These are phyloP conservation scores for Colletotrichum sp. DNA, from an alignment of 2,329 filamentous ascomycete species.

Conservation along the genomic window DNA sequence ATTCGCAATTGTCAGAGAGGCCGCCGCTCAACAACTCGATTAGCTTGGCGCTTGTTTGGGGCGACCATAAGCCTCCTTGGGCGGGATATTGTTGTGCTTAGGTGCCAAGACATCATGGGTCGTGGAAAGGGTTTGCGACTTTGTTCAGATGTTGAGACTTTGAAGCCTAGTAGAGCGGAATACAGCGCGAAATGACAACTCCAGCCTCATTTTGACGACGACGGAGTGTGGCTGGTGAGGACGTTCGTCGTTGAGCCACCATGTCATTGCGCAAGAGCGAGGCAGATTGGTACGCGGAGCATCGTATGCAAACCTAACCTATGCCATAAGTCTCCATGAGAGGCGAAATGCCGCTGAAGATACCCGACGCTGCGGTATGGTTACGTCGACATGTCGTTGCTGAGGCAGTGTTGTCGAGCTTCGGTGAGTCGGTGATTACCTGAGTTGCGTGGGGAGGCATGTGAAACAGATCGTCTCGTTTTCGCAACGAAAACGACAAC, in stretches of 20 bases:
- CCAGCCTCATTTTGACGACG: neutral
- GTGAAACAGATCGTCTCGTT: neutral
- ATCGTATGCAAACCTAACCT: neutral
- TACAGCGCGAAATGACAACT: rapidly evolving
- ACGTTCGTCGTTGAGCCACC: neutral
- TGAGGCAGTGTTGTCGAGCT: neutral
- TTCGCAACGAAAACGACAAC: neutral
- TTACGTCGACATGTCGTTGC: neutral
- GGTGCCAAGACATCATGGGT: neutral
- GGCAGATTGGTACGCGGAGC: neutral
- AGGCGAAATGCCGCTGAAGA: neutral
- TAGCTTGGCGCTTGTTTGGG: neutral
- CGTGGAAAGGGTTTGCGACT: rapidly evolving
- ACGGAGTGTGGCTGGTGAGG: neutral
- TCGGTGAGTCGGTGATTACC: neutral
- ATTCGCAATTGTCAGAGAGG: neutral
- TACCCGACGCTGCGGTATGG: neutral
- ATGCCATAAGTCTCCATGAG: neutral
- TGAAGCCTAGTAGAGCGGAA: neutral
- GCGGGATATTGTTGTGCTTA: neutral
- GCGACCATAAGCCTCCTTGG: neutral
- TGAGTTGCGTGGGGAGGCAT: neutral
- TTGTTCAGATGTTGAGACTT: neutral
- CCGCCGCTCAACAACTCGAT: neutral
- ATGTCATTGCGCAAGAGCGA: neutral